Base-by-base conservation (phyloP, 2,329 filamentous ascomycete genomes). In the Colletotrichum sp. region DNA sequence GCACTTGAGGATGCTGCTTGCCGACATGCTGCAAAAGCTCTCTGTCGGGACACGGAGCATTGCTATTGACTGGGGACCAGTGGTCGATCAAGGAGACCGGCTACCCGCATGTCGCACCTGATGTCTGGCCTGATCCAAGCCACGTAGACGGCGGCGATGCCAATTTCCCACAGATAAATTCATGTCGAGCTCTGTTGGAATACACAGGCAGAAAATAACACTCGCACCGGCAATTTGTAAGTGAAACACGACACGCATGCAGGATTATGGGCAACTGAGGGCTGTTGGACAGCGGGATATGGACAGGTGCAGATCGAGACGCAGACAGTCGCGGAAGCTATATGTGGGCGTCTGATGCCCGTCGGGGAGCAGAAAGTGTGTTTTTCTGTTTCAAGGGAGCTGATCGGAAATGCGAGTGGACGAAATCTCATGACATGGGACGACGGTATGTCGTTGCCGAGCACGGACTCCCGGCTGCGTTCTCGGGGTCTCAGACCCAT, bases 331-430 rank as follows among this genome's bases (percentile, higher is more conserved):
- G 61, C 67, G 58, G 68, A 30, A 26, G 43, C 52, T 43, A 61
- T 64, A 57, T 70, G 28, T 48, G 36, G 13, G 16, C 34, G 36
- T n/a, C 34, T 52, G 21, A 61, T 36, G 48, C 16, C 28, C 38
- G 10, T 72, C n/a, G 55, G 15, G 8, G 26, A 8, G 43, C 43
- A 48, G 10, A 48, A 65, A 64, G 48, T 55, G 15, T 65, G 18
- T 57, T 60, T 75, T 38, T 24, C n/a, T 48, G 68, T 75, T 75
- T 67, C 72, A 72, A 63, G 63, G 21, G 58, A 32, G 43, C n/a
- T 28, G 52, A 28, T 58, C 16, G 32, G 38, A 68, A 63, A 64
- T 68, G 69, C 63, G 73, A 64, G 28, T 72, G 57, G 26, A 48
- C 57, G 43, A 32, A 24, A 26, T 64, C 55, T 12, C 30, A 30